These are phyloP conservation scores for Fusarium sulawesiense DNA, from an alignment of 2,329 filamentous ascomycete species.

Conservation along the genomic window DNA sequence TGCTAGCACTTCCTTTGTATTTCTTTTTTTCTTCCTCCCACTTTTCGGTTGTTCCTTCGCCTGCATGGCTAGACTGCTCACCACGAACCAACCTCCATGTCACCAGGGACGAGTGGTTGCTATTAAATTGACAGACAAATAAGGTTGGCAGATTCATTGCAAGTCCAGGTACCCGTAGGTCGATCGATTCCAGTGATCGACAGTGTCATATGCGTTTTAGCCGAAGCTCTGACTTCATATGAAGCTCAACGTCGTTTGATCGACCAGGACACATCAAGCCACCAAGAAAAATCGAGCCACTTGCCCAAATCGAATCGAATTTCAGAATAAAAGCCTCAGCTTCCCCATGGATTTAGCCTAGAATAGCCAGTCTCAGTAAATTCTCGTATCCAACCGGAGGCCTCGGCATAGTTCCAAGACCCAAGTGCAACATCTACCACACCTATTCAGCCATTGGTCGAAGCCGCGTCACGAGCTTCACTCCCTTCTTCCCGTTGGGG, in stretches of 20 bases:
- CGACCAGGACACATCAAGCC: constrained; percentile 9
- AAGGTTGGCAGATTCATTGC: constrained; percentile 1
- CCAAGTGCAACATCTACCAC: constrained; percentile 35
- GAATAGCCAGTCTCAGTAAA: constrained; percentile 10
- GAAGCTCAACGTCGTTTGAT: constrained; percentile 7
- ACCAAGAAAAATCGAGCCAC: not conserved
- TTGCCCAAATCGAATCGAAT: not conserved
- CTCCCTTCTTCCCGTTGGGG: constrained; percentile 21
- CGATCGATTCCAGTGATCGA: constrained; percentile 9
- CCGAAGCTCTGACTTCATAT: constrained; percentile 14
- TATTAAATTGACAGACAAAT: not conserved
- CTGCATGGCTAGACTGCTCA: not conserved
- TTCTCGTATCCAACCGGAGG: constrained; percentile 38
- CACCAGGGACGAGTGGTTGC: not conserved
- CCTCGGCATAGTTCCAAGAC: constrained; percentile 24
- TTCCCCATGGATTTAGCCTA: constrained; percentile 11
- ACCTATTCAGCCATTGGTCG: constrained; percentile 27
- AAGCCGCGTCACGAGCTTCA: constrained; percentile 40
- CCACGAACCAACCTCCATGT: not conserved
- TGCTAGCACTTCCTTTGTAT: not conserved
- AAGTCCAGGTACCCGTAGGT: constrained; percentile 11
- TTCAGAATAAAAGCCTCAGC: constrained; percentile 12
- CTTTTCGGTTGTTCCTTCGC: not conserved
- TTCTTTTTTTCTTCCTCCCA: not conserved
- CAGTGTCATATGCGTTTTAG: constrained; percentile 24